Conservation (phyloP, 768 basidiomycete genomes). For the Trametes villosa region DNA sequence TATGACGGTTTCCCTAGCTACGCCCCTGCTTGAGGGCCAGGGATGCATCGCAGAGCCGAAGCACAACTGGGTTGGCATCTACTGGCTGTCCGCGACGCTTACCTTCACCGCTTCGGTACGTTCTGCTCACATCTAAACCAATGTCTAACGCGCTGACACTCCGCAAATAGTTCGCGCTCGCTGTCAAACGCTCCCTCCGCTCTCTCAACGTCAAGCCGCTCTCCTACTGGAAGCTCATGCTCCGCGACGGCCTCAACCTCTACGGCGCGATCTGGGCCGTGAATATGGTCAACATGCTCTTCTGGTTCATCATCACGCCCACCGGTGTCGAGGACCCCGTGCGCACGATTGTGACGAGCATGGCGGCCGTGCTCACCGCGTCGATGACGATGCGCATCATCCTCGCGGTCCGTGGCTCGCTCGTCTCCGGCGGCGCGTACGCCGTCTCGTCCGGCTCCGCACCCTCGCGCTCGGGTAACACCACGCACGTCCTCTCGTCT, state of each 20-base stretch:
- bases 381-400: slow-evolving; percentile 90
- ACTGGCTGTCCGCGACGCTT: slow-evolving; percentile 80
- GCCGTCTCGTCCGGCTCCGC: slow-evolving; percentile 39
- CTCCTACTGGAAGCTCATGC: slow-evolving; percentile 83
- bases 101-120: slow-evolving; percentile 72
- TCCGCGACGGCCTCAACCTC: slow-evolving; percentile 86
- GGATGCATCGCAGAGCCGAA: slow-evolving; percentile 88
- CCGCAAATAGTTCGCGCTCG: slow-evolving; percentile 55
- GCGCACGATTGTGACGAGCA: slow-evolving; percentile 81
- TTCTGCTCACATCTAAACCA: too few relatives aligned
- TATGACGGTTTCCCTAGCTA: slow-evolving; percentile 46
- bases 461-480: slow-evolving; percentile 33
- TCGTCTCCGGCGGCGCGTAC: slow-evolving; percentile 73
- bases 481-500: slow-evolving; percentile 37
- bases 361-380: slow-evolving; percentile 85
- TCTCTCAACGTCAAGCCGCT: slow-evolving; percentile 63
- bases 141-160: slow-evolving; percentile 6
- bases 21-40: slow-evolving; percentile 72
- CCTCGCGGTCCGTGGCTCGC: slow-evolving; percentile 78
- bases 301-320: slow-evolving; percentile 84
- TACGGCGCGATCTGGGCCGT: slow-evolving; percentile 81
- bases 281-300: slow-evolving; percentile 82
- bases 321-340: slow-evolving; percentile 65
- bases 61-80: slow-evolving; percentile 81
- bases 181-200: slow-evolving; percentile 59